Evolutionary conservation across 176 grass and related monocot species (phyloP).

Genomic region (Musa schizocarpa): DNA sequence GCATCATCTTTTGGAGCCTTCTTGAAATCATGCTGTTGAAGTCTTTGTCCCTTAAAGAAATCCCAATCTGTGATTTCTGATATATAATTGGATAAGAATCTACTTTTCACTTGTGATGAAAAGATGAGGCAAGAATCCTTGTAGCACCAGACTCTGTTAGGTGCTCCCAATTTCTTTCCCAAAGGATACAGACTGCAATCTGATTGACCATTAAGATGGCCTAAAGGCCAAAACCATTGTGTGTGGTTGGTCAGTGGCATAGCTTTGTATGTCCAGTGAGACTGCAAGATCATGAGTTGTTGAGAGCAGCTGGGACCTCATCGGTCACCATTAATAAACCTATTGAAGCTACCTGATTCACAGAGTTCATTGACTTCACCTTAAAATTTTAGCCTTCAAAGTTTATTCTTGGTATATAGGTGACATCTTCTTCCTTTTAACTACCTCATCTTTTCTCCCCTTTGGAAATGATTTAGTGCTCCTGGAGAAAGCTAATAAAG

Average conservation of each 20-base stretch:
- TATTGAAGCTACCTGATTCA: not conserved
- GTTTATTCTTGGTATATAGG: not conserved
- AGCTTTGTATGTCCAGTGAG: not conserved
- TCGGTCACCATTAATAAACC: not conserved
- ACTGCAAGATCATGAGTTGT: not conserved
- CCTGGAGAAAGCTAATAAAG: not conserved
- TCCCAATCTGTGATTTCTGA: not conserved
- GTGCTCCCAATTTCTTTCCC: too few species aligned
- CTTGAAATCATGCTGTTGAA: not conserved
- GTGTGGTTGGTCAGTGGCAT: not conserved
- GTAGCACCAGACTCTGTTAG: too few species aligned
- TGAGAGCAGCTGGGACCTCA: not conserved
- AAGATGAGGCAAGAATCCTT: not conserved
- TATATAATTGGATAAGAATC: not conserved
- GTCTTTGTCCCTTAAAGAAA: not conserved
- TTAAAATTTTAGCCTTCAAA: not conserved
- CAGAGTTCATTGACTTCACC: not conserved
- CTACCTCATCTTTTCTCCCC: not conserved
- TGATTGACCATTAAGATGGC: not conserved
- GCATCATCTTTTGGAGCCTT: not conserved
- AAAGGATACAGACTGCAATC: not conserved
- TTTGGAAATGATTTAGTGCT: not conserved
- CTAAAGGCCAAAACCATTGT: not conserved
- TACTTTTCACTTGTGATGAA: not conserved
- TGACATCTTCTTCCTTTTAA: not conserved